Evolutionary conservation across 1,139 yeast genomes (phyloP), one percentile per base, ranked within the genome.

Genomic region (Zygoascus meyerae): DNA sequence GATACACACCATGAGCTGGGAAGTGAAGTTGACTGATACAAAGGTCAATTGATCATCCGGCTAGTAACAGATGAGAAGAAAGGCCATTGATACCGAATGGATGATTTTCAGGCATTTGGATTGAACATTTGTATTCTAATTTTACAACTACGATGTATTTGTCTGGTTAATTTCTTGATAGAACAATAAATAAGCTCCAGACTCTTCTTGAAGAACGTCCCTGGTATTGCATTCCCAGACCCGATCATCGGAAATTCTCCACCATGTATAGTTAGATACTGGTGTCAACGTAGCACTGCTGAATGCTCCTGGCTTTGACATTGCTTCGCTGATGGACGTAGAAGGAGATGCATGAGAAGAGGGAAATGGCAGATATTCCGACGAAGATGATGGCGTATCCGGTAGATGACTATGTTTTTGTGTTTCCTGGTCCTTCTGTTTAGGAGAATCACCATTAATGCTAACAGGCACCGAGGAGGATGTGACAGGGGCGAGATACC

Each of bases 171-270:
- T 42, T 34, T 44, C 39, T 34, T 39, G 39, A 28, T 86, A 90
- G 59, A 85, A 83, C 50, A 90, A 68, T 83, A 90, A 77, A 65
- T 90, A 90, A 2, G 80, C 96, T 16, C 85, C 86, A 12, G 80
- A 71, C 34, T 78, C 78, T 59, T 87, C 95, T 49, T 70, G 70
- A 47, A 86, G 67, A 1, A 87, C 86, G 15, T 81, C 77, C 1
- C 70, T 67, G 11, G 71, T 65, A n/a, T 78, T 71, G 26, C 77
- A 81, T 61, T 87, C 96, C 43, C 77, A 68, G 3, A 84, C 78
- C 35, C 70, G 71, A 2, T 86, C 73, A 64, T 90, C 97, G 53
- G 94, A 86, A 28, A 89, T 78, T 56, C 86, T 75, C 97, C 97
- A 90, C 70, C 79, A 90, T 14, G 75, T 72, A 48, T 53, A 49